Conservation (phyloP, 2,329 filamentous ascomycete genomes). For the Aspergillus quadrilineatus region DNA sequence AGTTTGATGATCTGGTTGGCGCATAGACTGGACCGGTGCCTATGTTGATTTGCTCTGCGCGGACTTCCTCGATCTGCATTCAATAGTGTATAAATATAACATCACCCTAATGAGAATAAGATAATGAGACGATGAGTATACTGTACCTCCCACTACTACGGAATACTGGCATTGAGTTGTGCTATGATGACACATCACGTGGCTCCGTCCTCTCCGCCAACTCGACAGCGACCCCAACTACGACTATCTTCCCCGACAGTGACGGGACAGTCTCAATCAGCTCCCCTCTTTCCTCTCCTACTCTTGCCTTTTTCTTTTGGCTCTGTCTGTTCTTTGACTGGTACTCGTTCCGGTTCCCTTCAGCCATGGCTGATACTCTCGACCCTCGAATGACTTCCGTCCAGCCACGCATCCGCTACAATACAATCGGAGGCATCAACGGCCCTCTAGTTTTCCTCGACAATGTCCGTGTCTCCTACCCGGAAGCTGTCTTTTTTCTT, state of each 20-base stretch:
- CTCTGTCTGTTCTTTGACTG: conserved; percentile 9
- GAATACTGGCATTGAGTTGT: neutral
- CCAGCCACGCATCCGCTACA: conserved; percentile 81
- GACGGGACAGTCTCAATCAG: neutral
- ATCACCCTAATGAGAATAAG: conserved; percentile 8
- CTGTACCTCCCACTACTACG: neutral
- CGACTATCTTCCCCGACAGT: conserved; percentile 10
- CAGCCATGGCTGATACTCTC: conserved; percentile 42
- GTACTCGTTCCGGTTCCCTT: neutral
- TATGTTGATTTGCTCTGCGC: neutral
- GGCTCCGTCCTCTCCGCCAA: conserved; percentile 3
- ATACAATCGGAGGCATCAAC: conserved; percentile 97
- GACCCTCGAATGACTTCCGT: conserved; percentile 53
- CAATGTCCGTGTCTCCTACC: conserved; percentile 64
- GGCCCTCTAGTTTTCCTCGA: conserved; percentile 96
- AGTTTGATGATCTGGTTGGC: conserved; percentile 11
- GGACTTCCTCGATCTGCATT: neutral
- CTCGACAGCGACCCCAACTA: conserved; percentile 5
- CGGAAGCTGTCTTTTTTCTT: neutral
- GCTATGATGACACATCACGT: conserved; percentile 14
- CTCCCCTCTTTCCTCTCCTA: conserved; percentile 10
- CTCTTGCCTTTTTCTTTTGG: conserved; percentile 15
- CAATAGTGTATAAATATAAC: conserved; percentile 11
- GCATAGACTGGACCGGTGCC: conserved; percentile 4
- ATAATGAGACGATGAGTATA: neutral